Base-by-base conservation (phyloP, 1,284 basidiomycete genomes). In the Trichosporon coremiiforme region DNA sequence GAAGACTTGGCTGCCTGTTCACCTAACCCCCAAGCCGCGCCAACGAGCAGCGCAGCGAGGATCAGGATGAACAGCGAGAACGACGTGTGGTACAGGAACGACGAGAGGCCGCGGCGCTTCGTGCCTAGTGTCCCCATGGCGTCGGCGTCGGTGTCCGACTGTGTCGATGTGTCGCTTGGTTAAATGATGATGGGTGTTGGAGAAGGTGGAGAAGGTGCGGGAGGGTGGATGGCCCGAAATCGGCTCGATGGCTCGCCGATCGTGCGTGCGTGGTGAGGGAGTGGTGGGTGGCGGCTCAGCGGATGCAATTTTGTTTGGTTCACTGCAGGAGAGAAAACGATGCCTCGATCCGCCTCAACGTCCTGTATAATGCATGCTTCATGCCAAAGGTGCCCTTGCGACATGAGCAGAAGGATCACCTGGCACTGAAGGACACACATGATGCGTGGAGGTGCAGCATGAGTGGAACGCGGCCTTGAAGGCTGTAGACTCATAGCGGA, bases 41-140 rank as follows among this genome's bases (percentile, higher is more conserved):
- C 80, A 4, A 79, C 77, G 12, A 81, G 69, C 17, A 82, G 74
- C 6, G 76, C 73, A 12, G 75, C 77, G 4, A 77, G 76, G 69
- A 82, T 66, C 2, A 80, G 57, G 41, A 84, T 72, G 69, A 82
- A 78, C 33, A 81, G 67, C 22, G 73, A 75, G 69, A 84, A 80
- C n/a, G 80, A 77, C 15, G 77, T 67, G 57, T 83, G 81, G 70
- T 83, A 84, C 25, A 83, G 76, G 7, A 77, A 71, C 2, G 79
- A 79, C 3, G 67, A 57, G 66, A 79, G 68, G 60, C 74, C 63
- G 20, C 65, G 65, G 15, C 53, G 33, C 57, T 62, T 62, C 57
- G 29, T 62, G 22, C 53, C 47, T 7, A 62, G 63, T 10, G 35
- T 41, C 13, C 38, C 36, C 63, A 64, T 64, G 15, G 36, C 20